Conservation (phyloP, 2,329 filamentous ascomycete genomes). For the Calonectria honghensis region DNA sequence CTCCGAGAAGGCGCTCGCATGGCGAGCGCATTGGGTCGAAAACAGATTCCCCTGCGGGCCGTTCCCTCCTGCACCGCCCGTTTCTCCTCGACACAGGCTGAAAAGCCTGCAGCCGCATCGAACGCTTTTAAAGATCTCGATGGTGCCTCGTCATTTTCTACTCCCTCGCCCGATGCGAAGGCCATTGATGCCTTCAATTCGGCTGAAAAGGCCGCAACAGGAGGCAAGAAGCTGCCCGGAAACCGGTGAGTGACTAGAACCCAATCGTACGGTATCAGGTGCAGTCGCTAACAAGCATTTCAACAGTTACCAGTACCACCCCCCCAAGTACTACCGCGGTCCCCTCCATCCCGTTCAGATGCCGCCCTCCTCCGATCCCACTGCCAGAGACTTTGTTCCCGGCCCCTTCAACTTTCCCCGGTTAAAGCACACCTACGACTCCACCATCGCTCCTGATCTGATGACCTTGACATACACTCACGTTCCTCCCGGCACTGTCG, state of each 20-base stretch:
- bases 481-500: constrained; percentile 83
- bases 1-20: constrained; percentile 64
- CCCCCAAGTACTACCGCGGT: constrained; percentile 95
- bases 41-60: constrained; percentile 53
- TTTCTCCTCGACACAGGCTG: constrained; percentile 68
- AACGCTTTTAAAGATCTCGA: constrained; percentile 70
- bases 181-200: constrained; percentile 64
- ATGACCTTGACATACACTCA: constrained; percentile 93
- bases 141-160: constrained; percentile 68
- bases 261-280: neutral
- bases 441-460: constrained; percentile 89
- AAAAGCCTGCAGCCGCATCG: constrained; percentile 53
- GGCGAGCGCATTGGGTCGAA: constrained; percentile 57
- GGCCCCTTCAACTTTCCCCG: constrained; percentile 93
- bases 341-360: constrained; percentile 95
- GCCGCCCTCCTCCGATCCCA: constrained; percentile 88
- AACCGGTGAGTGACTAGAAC: constrained; percentile 63
- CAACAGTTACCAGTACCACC: constrained; percentile 93
- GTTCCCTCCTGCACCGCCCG: constrained; percentile 58
- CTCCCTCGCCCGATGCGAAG: constrained; percentile 63
- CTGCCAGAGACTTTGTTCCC: constrained; percentile 90
- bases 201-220: constrained; percentile 59
- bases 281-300: constrained; percentile 49
- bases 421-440: constrained; percentile 91
- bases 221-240: constrained; percentile 65